Percentiles rank a stretch among this genome's conserved stretches.
phyloP scores from a whole-genome alignment of 371 early-diverging fungal species.

The Rhizopus arrhizus region DNA sequence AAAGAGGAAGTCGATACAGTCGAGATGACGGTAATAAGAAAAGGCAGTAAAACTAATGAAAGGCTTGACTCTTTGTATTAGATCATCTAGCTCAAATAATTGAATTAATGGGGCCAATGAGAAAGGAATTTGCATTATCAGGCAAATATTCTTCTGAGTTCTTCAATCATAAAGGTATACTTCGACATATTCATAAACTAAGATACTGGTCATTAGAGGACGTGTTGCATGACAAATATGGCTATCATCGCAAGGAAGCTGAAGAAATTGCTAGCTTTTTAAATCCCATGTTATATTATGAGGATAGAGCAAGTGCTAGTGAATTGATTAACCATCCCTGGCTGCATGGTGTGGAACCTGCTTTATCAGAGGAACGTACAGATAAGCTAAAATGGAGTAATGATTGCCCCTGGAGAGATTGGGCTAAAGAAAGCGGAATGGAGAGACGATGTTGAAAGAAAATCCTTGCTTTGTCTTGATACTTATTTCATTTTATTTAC shows the following conservation, averaged over 20 bases:
- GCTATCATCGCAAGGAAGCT: conserved; percentile 57
- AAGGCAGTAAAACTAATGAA: background rate
- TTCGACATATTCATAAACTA: conserved; percentile 84
- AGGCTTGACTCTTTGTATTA: conserved; percentile 19
- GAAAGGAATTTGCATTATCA: conserved; percentile 67
- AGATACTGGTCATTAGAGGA: conserved; percentile 81
- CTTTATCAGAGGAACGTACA: conserved; percentile 32
- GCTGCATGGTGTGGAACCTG: conserved; percentile 52
- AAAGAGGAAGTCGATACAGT: conserved; percentile 74
- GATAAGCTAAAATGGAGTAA: conserved; percentile 29
- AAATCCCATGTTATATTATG: conserved; percentile 74
- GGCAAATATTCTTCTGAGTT: conserved; percentile 79
- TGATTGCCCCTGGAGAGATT: conserved; percentile 45
- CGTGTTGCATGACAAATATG: conserved; percentile 85
- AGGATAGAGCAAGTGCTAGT: conserved; percentile 58
- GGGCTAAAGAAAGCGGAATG: conserved; percentile 27
- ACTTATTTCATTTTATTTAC: background rate
- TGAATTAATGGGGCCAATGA: conserved; percentile 87
- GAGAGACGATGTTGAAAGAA: conserved; percentile 4
- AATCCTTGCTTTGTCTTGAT: background rate
- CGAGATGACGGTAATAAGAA: conserved; percentile 84
- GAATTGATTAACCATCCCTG: conserved; percentile 66
- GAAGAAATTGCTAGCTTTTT: conserved; percentile 66
- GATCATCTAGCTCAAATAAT: conserved; percentile 97
- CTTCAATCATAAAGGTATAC: conserved; percentile 78